Evolutionary conservation across 2,329 filamentous ascomycete species (phyloP), one percentile per base, ranked within the genome.

Genomic region (Claviceps sorghi): DNA sequence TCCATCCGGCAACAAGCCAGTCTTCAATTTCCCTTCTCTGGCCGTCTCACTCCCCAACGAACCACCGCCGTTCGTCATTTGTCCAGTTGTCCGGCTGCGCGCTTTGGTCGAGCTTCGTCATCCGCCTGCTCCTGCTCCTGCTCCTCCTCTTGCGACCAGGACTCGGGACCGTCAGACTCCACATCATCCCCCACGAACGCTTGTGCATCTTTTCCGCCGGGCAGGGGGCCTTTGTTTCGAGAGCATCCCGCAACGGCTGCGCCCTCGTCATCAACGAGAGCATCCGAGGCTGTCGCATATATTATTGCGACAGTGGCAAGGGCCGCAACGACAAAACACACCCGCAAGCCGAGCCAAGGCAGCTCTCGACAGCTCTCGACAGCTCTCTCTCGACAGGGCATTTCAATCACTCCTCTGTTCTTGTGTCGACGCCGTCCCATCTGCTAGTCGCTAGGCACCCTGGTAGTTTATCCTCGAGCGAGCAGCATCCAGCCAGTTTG

Each of bases 51-150:
- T 19, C 7, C 46, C 46, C 17, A 34, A 44, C 19, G 41, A 22
- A n/a, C n/a, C 42, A 19, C 42, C 48, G 21, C 49, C 44, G 43
- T 36, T 47, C 52, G 36, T 30, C 52, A 50, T 36, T 50, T 49
- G 21, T 29, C 36, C 47, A 15, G 41, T 34, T 42, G 30, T n/a
- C n/a, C n/a, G n/a, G n/a, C 26, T 26, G 26, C 17, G 48, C 44
- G 48, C 29, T 11, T 26, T 44, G 40, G 30, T 32, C 30, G 34
- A 36, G 15, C 29, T 26, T 42, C 43, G 43, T 44, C 44, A 36
- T 30, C 44, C 49, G 40, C 48, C 30, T 44, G 52, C 48, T 46
- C 48, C 36, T 50, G 52, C 42, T n/a, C n/a, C 26, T 26, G 26
- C 26, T 26, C 26, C 26, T 26, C 3, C 48, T 47, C 48, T 38